Base-by-base conservation (phyloP, 169 alveolate genomes). In the Neospora caninum region DNA sequence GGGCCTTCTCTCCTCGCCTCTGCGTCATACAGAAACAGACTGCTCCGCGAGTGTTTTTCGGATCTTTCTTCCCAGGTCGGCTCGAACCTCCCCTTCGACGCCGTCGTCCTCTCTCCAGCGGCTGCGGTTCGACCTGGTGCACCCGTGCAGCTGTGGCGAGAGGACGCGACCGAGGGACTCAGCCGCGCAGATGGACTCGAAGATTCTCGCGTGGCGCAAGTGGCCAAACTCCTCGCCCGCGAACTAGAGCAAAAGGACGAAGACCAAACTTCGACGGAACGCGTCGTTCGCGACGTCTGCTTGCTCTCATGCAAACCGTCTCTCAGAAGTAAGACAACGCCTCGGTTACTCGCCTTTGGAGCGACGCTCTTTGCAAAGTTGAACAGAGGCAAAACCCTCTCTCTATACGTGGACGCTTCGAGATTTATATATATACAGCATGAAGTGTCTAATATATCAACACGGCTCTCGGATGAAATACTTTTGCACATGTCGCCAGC, bases 61-160 rank as follows among this genome's bases (percentile, higher is more conserved):
- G 86, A 29, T 13, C 27, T n/a, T 43, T 82, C 13, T 41, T 36
- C 38, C 2, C 89, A 82, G 89, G 69, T 41, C 18, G 89, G 89
- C 18, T 16, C 22, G 89, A 20, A 13, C 20, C 41, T 82, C 42
- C 89, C 89, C 31, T 7, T 82, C 16, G 89, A 41, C 89, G 89
- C 89, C 13, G 89, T 82, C 31, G 69, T 82, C 41, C 67, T 82
- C 38, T 82, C 89, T 7, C 41, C 67, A 4, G 64, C 36, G 2
- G 53, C 89, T 29, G 67, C 89, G 64, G 89, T 82, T 13, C 89
- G 89, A 1, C 89, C 89, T 7, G 89, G 89, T 9, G 89, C 89
- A 38, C 67, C 89, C 31, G 43, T 82, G 69, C 67, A 29, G n/a
- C 43, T 82, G 41, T 82, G 89, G 89, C 18, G 34, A 34, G 58